A percentile compares a stretch with the other conserved stretches of the same genome.
Conservation (phyloP, 345 rosid genomes). For the rapeseed (Brassica napus) region Da-Ae NC_063449.1:30338001-30338500, state of each 20-base stretch:
- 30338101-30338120: not conserved
- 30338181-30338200: not conserved
- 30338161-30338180: not conserved
- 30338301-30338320: not conserved
- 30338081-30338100: not conserved
- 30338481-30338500: slow-evolving; percentile 15
- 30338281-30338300: not conserved
- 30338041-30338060: not conserved
- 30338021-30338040: not conserved
- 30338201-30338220: not conserved
- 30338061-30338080: not conserved
- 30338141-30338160: not conserved
- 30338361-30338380: slow-evolving; percentile 17
- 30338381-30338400: slow-evolving; percentile 31
- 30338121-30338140: not conserved
- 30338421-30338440: slow-evolving; percentile 26
- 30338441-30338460: slow-evolving; percentile 21
- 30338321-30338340: not conserved
- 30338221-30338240: not conserved
- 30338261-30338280: not conserved
- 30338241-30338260: not conserved
- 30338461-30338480: slow-evolving; percentile 1
- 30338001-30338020: too few species aligned
- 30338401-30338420: slow-evolving; percentile 5
- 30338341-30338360: not conserved